Conservation (phyloP, 2,329 filamentous ascomycete species). For the Rutstroemia sp. region DNA sequence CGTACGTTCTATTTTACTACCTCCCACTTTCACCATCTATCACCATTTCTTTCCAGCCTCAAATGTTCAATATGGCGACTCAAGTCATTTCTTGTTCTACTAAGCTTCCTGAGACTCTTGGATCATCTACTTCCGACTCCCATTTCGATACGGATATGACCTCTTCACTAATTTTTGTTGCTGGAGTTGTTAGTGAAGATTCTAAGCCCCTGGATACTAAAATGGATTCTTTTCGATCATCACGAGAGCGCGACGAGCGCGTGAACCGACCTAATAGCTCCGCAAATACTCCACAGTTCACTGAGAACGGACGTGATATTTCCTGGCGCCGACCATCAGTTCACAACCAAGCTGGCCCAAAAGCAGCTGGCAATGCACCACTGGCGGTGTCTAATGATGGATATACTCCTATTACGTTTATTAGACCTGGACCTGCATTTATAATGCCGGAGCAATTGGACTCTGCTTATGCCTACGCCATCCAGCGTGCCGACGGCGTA, state of each 20-base stretch:
- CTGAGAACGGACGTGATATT: not conserved
- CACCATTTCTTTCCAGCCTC: not conserved
- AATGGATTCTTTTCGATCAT: slow-evolving; percentile 15
- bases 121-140: not conserved
- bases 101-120: slow-evolving; percentile 4
- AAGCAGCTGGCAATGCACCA: not conserved
- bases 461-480: slow-evolving; percentile 41
- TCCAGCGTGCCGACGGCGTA: slow-evolving; percentile 45
- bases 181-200: not conserved
- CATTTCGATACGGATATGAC: slow-evolving; percentile 19
- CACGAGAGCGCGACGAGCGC: slow-evolving; percentile 3
- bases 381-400: slow-evolving; percentile 22
- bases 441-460: slow-evolving; percentile 20
- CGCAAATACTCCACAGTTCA: not conserved
- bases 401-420: slow-evolving; percentile 14
- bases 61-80: slow-evolving; percentile 1
- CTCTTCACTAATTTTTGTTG: slow-evolving; percentile 16
- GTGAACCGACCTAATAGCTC: not conserved
- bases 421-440: slow-evolving; percentile 19
- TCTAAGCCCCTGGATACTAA: not conserved
- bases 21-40: not conserved
- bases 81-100: not conserved
- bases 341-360: not conserved
- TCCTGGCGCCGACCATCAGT: not conserved
- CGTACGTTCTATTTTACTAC: slow-evolving; percentile 6